Evolutionary conservation across 257 asterid genomes (phyloP).

Genomic region (Solanum stenotomum): DNA sequence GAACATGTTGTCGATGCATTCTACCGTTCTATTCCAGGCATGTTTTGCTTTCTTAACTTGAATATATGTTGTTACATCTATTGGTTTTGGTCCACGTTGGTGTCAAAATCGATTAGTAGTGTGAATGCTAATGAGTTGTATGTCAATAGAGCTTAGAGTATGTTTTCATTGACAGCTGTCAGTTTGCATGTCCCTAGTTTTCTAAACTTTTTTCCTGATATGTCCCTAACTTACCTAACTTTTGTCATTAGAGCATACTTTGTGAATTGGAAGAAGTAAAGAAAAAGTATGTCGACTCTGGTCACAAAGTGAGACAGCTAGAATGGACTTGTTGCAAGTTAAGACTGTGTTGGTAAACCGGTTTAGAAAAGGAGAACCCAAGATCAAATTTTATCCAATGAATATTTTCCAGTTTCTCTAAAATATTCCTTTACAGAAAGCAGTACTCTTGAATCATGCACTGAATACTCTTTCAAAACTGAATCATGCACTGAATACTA

Average conservation of each 20-base stretch:
- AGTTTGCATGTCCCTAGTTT: background rate
- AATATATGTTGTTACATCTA: background rate
- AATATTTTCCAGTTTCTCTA: background rate
- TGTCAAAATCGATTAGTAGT: background rate
- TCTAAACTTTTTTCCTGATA: background rate
- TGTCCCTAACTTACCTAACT: background rate
- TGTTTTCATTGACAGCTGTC: background rate
- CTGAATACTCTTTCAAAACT: background rate
- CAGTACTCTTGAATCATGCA: background rate
- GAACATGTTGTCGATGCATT: slow-evolving; percentile 78
- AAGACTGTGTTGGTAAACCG: background rate
- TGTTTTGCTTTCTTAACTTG: background rate
- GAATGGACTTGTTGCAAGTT: background rate
- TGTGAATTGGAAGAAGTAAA: background rate
- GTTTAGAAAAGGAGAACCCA: background rate
- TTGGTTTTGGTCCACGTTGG: background rate
- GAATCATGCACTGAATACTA: background rate
- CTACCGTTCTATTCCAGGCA: slow-evolving; percentile 98
- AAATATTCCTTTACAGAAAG: background rate
- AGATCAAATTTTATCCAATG: background rate
- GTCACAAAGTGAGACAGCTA: background rate
- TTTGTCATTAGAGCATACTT: background rate
- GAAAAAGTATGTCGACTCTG: background rate
- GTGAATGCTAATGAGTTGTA: background rate
- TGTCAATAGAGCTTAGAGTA: background rate